Evolutionary conservation across 192 early-diverging fungal genomes (phyloP), one percentile per base, ranked within the genome.

Genomic region (Rhizophagus prolifer): DNA sequence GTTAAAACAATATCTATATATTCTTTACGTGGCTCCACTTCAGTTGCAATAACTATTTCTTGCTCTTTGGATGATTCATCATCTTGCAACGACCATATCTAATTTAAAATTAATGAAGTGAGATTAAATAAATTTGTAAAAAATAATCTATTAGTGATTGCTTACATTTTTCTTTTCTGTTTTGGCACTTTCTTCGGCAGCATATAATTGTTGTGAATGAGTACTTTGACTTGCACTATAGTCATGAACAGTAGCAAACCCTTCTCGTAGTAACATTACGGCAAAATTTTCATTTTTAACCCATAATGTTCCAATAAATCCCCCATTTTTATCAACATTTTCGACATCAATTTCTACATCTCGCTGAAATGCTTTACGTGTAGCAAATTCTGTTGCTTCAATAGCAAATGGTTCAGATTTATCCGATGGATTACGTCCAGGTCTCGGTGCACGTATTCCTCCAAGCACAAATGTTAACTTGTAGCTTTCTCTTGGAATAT

Each of bases 291-390:
- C 82, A 44, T 77, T 83, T 47, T 89, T 87, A 74, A 91, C 77
- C 82, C 91, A 95, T 78, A 99, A 78, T n/a, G 90, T 83, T 16
- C 96, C 96, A 74, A 98, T 93, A 72, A 98, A 99, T 2, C 91
- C 93, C 41, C 97, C 96, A 44, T 89, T 89, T 85, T 96, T 96
- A 81, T 99, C 97, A 21, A 91, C 81, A 16, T 88, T 87, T 78
- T 98, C 97, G 36, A 98, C 84, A 70, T 92, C 91, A 60, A 96
- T 85, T 78, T 99, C 95, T 12, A 95, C 94, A 80, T 99, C 95
- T 69, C 95, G 93, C 85, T 99, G 97, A 76, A 97, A 87, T 76
- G 84, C 83, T 41, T 81, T 80, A 46, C 85, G 85, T 47, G 80
- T 84, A 4, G 91, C 86, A 81, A 91, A 91, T 8, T 87, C 89